Percentiles rank a stretch among this genome's conserved stretches.
Conservation (phyloP, 176 grass and related monocot genomes). For the Panicum miliaceum region DNA sequence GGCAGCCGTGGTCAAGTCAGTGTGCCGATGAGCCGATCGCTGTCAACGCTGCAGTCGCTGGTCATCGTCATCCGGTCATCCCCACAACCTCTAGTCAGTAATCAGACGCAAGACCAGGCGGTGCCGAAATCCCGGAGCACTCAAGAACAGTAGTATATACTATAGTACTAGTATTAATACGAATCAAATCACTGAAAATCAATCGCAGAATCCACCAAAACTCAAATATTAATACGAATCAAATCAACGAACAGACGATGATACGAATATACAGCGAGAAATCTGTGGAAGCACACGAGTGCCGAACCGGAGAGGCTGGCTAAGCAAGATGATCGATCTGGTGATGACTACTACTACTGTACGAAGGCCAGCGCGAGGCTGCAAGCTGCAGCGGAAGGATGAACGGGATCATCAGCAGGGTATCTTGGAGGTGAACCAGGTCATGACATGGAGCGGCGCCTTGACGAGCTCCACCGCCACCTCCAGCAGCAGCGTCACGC, state of each 20-base stretch:
- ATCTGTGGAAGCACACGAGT: background rate
- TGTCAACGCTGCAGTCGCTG: background rate
- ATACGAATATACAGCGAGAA: background rate
- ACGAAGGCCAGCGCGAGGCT: too few relatives aligned
- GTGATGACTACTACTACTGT: too few relatives aligned
- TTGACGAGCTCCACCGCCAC: constrained; percentile 72
- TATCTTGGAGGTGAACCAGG: constrained; percentile 81
- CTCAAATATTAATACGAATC: background rate
- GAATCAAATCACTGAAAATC: background rate
- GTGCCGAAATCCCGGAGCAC: background rate
- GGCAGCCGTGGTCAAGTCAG: background rate
- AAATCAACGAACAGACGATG: background rate
- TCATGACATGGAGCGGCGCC: constrained; percentile 78
- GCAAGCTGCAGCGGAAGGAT: too few relatives aligned
- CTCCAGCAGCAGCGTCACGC: constrained; percentile 75
- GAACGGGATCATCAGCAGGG: constrained; percentile 44
- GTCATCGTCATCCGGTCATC: background rate
- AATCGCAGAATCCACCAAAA: background rate
- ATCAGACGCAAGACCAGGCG: background rate
- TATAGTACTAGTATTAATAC: too few relatives aligned
- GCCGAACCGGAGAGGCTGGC: too few relatives aligned
- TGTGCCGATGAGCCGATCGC: background rate
- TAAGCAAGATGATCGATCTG: background rate
- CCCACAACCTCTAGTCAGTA: background rate
- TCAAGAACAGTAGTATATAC: too few relatives aligned